phyloP scores from a whole-genome alignment of 257 asterid genomes.

The Leonotis leonurus region DNA sequence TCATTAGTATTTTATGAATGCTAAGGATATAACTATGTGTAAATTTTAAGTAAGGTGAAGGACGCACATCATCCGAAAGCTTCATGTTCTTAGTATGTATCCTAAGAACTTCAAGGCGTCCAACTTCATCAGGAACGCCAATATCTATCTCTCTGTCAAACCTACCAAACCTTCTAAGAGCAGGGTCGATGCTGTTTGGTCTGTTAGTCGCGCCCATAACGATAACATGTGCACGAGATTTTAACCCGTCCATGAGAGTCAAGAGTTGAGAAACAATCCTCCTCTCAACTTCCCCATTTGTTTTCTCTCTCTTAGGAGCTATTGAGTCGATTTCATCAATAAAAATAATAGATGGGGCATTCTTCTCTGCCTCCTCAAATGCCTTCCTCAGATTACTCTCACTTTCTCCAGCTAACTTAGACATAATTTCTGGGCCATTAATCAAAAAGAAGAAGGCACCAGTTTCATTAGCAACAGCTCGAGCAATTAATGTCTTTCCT shows the following conservation, averaged over 20 bases:
- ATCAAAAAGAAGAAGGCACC: no score
- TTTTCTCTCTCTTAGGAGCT: slow-evolving; percentile 55
- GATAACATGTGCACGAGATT: slow-evolving; percentile 35
- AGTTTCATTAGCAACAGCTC: no score
- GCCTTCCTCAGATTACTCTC: no score
- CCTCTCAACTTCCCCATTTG: slow-evolving; percentile 60
- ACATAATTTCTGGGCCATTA: no score
- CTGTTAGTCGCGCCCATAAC: slow-evolving; percentile 24
- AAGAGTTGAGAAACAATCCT: slow-evolving; percentile 56
- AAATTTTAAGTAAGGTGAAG: slow-evolving; percentile 2
- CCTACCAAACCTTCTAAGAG: slow-evolving; percentile 25
- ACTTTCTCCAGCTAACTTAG: no score
- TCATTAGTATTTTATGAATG: background rate
- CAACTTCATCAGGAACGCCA: slow-evolving; percentile 51
- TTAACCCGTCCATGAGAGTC: slow-evolving; percentile 62
- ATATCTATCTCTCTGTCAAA: slow-evolving; percentile 21
- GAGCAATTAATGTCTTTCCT: no score
- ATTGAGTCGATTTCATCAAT: slow-evolving; percentile 56
- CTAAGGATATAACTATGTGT: background rate
- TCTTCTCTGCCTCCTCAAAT: no score
- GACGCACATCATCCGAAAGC: slow-evolving; percentile 41
- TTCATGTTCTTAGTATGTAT: slow-evolving; percentile 57
- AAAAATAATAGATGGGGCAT: slow-evolving; percentile 50
- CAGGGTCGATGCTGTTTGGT: slow-evolving; percentile 24
- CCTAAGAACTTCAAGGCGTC: slow-evolving; percentile 55